Base-by-base conservation (phyloP, 139 green algal genomes). In the Chlamydomonas schloesseri region DNA sequence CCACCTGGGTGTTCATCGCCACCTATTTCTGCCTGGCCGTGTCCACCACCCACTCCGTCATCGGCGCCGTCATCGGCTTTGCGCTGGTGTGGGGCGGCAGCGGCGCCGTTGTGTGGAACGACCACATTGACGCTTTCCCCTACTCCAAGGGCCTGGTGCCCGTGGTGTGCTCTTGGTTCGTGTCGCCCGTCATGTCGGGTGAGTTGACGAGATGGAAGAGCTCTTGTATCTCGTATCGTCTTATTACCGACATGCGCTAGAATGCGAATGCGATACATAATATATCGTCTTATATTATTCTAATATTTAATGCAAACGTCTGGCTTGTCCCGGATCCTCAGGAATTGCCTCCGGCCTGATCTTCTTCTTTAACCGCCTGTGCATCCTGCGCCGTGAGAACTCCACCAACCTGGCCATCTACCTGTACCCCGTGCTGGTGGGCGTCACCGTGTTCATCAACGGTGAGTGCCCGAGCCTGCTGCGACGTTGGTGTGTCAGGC, bases 381-480 rank as follows among this genome's bases (percentile, higher is more conserved):
- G 90, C 73, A 78, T 95, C 31, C 88, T 96, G 72, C 86, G 90
- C 47, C 53, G 53, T n/a, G 47, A 91, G 64, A 88, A 94, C 81
- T 88, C 80, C 73, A 88, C 83, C 20, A 88, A 53, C 0, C 26
- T 23, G 80, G 68, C 80, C 33, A 76, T 87, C 72, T 84, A 67
- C 37, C 60, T 57, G 11, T 88, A 92, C 58, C 86, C 88, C 29
- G 6, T 89, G 29, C 76, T 93, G 26, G 57, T 93, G 5, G 78
- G 71, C 62, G 8, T 90, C 36, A 89, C 88, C 6, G 78, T 84
- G 15, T 84, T 75, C 46, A 84, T 84, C 78, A 84, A 84, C 60
- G 73, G 37, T 31, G 77, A 65, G n/a, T 37, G 64, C 9, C n/a
- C n/a, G n/a, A n/a, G n/a, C n/a, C n/a, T n/a, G n/a, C n/a, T n/a